phyloP scores from a whole-genome alignment of 2,329 filamentous ascomycete species.

The Sclerotinia minor region DNA sequence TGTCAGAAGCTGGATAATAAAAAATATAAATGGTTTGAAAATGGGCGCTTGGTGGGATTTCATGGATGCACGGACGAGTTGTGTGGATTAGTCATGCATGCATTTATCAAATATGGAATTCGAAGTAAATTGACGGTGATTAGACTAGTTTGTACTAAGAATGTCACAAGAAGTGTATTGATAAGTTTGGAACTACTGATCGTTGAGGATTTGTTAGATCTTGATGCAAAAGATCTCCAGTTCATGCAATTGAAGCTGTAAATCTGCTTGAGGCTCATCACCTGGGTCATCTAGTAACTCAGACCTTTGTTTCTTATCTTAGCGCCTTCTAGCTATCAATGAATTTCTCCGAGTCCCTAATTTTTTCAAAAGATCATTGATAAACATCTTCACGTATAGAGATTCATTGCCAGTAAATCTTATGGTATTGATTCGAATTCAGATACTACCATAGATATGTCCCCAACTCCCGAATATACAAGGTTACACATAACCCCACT shows the following conservation, averaged over 20 bases:
- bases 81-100: too few relatives aligned
- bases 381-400: background rate
- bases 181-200: too few relatives aligned
- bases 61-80: background rate
- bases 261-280: background rate
- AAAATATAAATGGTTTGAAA: background rate
- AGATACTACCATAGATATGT: constrained; percentile 13
- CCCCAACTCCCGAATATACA: constrained; percentile 40
- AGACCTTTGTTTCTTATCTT: constrained; percentile 13
- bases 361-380: background rate
- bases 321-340: constrained; percentile 9
- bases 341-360: constrained; percentile 16
- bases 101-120: too few relatives aligned
- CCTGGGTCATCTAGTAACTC: background rate
- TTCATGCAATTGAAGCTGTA: background rate
- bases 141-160: too few relatives aligned
- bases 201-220: too few relatives aligned
- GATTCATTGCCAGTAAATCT: background rate
- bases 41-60: too few relatives aligned
- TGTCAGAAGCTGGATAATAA: rapidly evolving
- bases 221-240: too few relatives aligned
- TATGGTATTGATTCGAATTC: background rate
- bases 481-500: constrained; percentile 89
- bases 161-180: too few relatives aligned
- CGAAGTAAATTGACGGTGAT: too few relatives aligned